These are phyloP conservation scores for Mariannaea elegans DNA, from an alignment of 2,329 filamentous ascomycete genomes.

Conservation along the genomic window DNA sequence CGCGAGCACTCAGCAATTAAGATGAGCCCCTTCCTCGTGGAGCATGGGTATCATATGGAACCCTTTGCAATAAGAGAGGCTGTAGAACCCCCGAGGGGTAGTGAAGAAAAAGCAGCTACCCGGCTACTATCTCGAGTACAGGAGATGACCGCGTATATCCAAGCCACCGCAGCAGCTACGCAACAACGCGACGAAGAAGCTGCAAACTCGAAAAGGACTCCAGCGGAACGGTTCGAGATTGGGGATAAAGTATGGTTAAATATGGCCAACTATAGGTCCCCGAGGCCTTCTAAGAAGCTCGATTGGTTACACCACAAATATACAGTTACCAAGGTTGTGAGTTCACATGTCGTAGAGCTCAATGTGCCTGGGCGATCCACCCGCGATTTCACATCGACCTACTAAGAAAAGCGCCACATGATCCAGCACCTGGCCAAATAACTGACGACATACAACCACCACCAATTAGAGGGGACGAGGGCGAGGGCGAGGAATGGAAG, in stretches of 20 bases:
- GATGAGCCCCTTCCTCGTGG: neutral
- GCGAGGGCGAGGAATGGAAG: no score
- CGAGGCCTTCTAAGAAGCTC: conserved; percentile 4
- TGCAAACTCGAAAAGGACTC: no score
- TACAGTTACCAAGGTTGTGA: neutral
- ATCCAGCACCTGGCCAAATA: neutral
- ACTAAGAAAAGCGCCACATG: neutral
- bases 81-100: no score
- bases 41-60: neutral
- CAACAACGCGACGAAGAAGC: no score
- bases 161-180: no score
- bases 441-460: neutral
- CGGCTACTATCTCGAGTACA: no score
- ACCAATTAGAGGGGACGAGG: no score
- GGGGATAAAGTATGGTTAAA: neutral
- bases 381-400: neutral
- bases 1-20: neutral
- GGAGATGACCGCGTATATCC: no score
- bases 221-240: neutral
- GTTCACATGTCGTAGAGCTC: neutral
- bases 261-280: neutral
- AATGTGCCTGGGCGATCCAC: conserved; percentile 1
- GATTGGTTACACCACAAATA: conserved; percentile 4
- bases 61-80: no score
- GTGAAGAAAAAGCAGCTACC: no score